A percentile compares a stretch with the other conserved stretches of the same genome.
Evolutionary conservation across 345 rosid genomes (phyloP).

Genomic region (Linum trigynum): DNA sequence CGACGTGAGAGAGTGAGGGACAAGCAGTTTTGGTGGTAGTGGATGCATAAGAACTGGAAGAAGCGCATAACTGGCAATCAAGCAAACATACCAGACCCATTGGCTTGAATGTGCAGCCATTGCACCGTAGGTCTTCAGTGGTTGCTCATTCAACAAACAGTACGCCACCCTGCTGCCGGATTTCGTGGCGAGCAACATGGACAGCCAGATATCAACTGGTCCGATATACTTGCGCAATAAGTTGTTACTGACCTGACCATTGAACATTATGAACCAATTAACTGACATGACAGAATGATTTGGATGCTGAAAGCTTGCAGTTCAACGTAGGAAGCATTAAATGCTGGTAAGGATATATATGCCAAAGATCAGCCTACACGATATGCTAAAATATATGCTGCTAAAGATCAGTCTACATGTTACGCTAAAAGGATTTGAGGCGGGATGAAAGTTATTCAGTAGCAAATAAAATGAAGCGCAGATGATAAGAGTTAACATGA

Average conservation of each 20-base stretch:
- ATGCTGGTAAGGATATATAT: neutral
- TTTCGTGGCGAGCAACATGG: constrained; percentile 23
- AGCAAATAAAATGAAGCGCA: neutral
- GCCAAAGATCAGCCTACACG: neutral
- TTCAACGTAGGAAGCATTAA: neutral
- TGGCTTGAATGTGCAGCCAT: constrained; percentile 79
- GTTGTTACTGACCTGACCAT: constrained; percentile 44
- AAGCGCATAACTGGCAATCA: neutral
- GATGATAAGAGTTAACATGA: neutral
- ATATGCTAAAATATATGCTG: neutral
- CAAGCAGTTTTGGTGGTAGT: neutral
- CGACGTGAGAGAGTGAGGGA: neutral
- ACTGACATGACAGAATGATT: neutral
- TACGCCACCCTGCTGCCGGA: constrained; percentile 13
- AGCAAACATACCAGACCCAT: constrained; percentile 66
- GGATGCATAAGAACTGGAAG: neutral
- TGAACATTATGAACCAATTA: neutral
- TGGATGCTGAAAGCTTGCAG: neutral
- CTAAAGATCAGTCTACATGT: neutral
- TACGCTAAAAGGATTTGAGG: neutral
- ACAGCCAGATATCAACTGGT: constrained; percentile 62
- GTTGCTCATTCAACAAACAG: constrained; percentile 42
- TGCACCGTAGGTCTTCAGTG: constrained; percentile 57
- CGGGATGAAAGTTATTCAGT: neutral
- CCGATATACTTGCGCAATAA: constrained; percentile 73